These are phyloP conservation scores for Solanum raphanifolium DNA, from an alignment of 257 asterid species.

Conservation along the genomic window DNA sequence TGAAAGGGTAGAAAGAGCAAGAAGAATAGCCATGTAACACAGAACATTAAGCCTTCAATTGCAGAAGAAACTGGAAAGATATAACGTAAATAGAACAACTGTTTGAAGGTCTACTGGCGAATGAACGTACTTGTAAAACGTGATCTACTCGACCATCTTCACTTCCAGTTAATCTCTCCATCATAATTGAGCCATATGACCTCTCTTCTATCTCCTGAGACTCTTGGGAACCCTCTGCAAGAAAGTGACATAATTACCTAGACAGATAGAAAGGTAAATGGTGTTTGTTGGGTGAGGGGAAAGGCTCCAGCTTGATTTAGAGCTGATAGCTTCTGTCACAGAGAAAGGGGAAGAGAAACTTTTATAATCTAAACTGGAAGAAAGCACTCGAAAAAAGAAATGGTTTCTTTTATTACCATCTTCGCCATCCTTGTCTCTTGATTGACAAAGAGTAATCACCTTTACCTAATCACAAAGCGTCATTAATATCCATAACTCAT, in stretches of 20 bases:
- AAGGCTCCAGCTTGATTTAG: background rate
- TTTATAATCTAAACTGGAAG: background rate
- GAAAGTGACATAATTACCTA: background rate
- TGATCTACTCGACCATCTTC: conserved; percentile 79
- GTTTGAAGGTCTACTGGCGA: background rate
- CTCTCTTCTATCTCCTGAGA: conserved; percentile 50
- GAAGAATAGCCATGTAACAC: background rate
- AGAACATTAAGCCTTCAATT: background rate
- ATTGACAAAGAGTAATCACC: conserved; percentile 81
- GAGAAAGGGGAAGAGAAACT: background rate
- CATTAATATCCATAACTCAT: background rate
- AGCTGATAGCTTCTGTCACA: background rate
- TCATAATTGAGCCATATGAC: conserved; percentile 77
- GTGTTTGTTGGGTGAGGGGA: background rate
- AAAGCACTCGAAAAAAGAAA: background rate
- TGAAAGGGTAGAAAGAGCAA: background rate
- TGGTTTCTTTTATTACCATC: conserved; percentile 34
- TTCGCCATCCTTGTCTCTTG: conserved; percentile 32
- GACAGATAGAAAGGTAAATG: background rate
- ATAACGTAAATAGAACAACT: background rate
- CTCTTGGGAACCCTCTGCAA: conserved; percentile 55
- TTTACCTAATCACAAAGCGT: conserved; percentile 45
- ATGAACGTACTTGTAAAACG: conserved; percentile 63
- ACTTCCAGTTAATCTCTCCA: conserved; percentile 76
- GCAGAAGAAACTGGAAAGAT: background rate